Evolutionary conservation across 179 eudicot species (phyloP), one percentile per base, ranked within the genome.

Genomic region (Drosera spatulata): DNA sequence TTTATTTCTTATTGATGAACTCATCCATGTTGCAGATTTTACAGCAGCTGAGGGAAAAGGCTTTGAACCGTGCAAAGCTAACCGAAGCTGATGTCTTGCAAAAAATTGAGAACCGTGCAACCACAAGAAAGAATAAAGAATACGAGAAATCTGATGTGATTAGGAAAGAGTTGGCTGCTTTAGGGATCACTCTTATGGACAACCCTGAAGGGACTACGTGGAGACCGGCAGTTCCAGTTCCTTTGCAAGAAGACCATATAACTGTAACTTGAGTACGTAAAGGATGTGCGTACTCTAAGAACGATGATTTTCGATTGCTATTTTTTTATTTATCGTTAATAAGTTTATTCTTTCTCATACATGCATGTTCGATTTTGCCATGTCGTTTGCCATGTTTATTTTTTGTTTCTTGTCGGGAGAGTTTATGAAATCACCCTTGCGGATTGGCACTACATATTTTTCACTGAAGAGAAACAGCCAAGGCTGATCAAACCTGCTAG

Each of bases 161-260:
- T 50, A 75, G 99, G 64, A 77, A 89, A 73, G 93, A 84, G 52
- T 71, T 93, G 77, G 95, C 95, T 70, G 81, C 82, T 64, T 57
- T 71, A 12, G 99, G 99, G 7, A 86, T 93, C 62, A 74, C 93
- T 65, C 81, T 93, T 55, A 93, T 93, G 99, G 99, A 93, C 72
- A 82, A 75, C 67, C 95, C 96, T 3, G 75, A 85, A 8, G 95
- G 93, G 59, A 93, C 99, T 0, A 73, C 77, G 6, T 93, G 99
- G 99, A 84, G 99, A 77, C 99, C 99, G 15, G 79, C 77, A n/a
- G 61, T 93, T 79, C 99, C 99, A 2, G 77, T 76, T 47, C 71
- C 86, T 15, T 22, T 22, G 33, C 33, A 22, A 22, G 33, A 22
- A 22, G 64, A 56, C 10, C 59, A 46, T 49, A 65, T 67, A 48